A percentile compares a stretch with the other conserved stretches of the same genome.
Evolutionary conservation across 225 moss, liverwort and hornwort species (phyloP).

Genomic region (Bryoerythrophyllum caledonicum): DNA sequence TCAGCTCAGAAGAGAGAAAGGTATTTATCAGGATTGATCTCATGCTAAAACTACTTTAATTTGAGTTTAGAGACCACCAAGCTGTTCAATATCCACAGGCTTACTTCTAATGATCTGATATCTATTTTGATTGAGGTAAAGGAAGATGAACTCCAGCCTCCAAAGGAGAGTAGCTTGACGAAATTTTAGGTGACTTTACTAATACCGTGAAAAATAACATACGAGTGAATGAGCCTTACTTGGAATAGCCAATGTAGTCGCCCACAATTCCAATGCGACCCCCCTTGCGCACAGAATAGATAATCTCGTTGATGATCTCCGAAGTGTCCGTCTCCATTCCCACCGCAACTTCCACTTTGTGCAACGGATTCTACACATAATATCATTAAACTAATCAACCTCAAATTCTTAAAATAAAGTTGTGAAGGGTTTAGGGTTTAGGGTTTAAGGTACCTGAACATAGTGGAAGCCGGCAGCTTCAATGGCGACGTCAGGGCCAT

Average conservation of each 20-base stretch:
- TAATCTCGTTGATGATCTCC: conserved; percentile 67
- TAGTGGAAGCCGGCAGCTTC: conserved; percentile 72
- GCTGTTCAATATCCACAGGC: too few species aligned
- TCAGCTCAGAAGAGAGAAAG: too few species aligned
- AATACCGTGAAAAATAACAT: too few species aligned
- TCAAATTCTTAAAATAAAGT: not conserved
- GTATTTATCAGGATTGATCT: too few species aligned
- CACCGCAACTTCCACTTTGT: conserved; percentile 50
- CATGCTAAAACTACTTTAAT: too few species aligned
- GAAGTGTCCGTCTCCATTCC: conserved; percentile 59
- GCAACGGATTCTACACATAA: conserved; percentile 34
- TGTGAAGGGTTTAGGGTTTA: not conserved
- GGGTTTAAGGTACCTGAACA: conserved; percentile 26
- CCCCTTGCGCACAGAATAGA: conserved; percentile 62
- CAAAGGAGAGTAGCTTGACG: too few species aligned
- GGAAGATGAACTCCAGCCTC: too few species aligned
- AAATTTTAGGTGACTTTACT: too few species aligned
- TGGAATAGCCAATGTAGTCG: conserved; percentile 60
- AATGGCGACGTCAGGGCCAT: conserved; percentile 65
- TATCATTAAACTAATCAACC: too few species aligned
- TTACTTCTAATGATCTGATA: too few species aligned
- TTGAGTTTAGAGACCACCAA: too few species aligned
- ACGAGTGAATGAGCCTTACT: conserved; percentile 28
- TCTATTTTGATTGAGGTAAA: too few species aligned
- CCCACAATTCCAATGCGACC: conserved; percentile 64